These are phyloP conservation scores for Ophiocordyceps camponoti-saundersi DNA, from an alignment of 2,329 filamentous ascomycete species.

Conservation along the genomic window DNA sequence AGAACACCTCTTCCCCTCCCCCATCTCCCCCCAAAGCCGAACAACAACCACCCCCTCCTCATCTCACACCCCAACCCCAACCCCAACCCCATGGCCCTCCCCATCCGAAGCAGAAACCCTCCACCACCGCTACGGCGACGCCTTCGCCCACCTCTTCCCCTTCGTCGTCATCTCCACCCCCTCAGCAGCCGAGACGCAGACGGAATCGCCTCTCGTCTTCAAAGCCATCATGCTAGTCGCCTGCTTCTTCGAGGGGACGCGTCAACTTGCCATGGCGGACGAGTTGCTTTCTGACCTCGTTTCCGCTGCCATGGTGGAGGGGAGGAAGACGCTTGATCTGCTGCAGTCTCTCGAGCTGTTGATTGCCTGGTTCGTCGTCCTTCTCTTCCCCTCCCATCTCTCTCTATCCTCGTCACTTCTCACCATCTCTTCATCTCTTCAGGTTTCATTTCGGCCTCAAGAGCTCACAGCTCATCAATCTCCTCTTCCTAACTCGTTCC, in stretches of 20 bases:
- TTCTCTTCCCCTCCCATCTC: not conserved
- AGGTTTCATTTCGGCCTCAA: slow-evolving; percentile 31
- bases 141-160: slow-evolving; percentile 21
- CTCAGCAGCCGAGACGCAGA: slow-evolving; percentile 17
- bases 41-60: slow-evolving; percentile 1
- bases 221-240: slow-evolving; percentile 29
- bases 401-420: not conserved
- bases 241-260: slow-evolving; percentile 22
- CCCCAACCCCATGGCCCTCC: not conserved
- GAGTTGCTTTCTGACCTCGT: slow-evolving; percentile 26
- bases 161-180: slow-evolving; percentile 25
- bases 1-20: slow-evolving; percentile 18
- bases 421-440: not conserved
- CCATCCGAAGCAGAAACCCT: slow-evolving; percentile 21
- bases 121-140: slow-evolving; percentile 17
- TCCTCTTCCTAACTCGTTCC: slow-evolving; percentile 29
- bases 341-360: slow-evolving; percentile 28
- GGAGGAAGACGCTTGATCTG: slow-evolving; percentile 26
- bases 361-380: slow-evolving; percentile 24
- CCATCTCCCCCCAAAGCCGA: too few species aligned
- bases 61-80: not conserved
- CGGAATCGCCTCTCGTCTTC: slow-evolving; percentile 27
- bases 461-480: slow-evolving; percentile 30
- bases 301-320: slow-evolving; percentile 20
- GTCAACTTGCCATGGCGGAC: slow-evolving; percentile 25